Evolutionary conservation across 2,329 filamentous ascomycete genomes (phyloP).

Genomic region (Monosporascus cannonballus): DNA sequence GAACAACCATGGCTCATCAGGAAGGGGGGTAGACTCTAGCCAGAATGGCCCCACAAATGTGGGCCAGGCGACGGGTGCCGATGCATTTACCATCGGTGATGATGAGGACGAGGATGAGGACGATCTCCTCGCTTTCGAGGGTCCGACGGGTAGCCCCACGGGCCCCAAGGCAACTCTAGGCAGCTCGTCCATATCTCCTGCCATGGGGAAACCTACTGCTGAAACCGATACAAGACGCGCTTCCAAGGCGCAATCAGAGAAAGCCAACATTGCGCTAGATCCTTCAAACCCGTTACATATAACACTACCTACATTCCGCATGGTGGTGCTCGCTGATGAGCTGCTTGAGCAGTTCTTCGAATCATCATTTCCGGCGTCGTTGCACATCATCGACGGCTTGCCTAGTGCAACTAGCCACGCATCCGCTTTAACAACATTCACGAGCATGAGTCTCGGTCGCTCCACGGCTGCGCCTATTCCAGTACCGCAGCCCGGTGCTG

Average conservation of each 20-base stretch:
- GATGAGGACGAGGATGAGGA: slow-evolving; percentile 37
- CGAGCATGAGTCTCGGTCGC: slow-evolving; percentile 54
- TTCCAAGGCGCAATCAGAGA: slow-evolving; percentile 63
- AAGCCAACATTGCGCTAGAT: slow-evolving; percentile 85
- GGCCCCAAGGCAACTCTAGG: slow-evolving; percentile 36
- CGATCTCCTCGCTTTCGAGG: slow-evolving; percentile 57
- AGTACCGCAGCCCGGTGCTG: slow-evolving; percentile 30
- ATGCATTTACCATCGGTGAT: slow-evolving; percentile 70
- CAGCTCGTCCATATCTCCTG: slow-evolving; percentile 31
- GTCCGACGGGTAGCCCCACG: slow-evolving; percentile 35
- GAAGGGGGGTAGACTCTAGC: slow-evolving; percentile 24
- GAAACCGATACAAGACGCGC: slow-evolving; percentile 28
- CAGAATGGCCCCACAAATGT: slow-evolving; percentile 17
- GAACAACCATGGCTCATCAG: slow-evolving; percentile 41
- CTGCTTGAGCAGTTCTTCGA: slow-evolving; percentile 96
- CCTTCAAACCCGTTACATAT: slow-evolving; percentile 91
- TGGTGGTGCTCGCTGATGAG: slow-evolving; percentile 96
- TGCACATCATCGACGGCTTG: slow-evolving; percentile 72
- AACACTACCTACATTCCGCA: slow-evolving; percentile 93
- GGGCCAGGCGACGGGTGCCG: slow-evolving; percentile 27
- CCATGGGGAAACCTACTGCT: slow-evolving; percentile 19
- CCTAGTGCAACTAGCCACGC: slow-evolving; percentile 36
- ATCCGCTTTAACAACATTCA: slow-evolving; percentile 79
- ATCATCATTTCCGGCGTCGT: slow-evolving; percentile 86
- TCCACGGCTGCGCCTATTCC: slow-evolving; percentile 33